phyloP scores from a whole-genome alignment of 164 flowering plant genomes.

The Chimonanthus salicifolius region DNA sequence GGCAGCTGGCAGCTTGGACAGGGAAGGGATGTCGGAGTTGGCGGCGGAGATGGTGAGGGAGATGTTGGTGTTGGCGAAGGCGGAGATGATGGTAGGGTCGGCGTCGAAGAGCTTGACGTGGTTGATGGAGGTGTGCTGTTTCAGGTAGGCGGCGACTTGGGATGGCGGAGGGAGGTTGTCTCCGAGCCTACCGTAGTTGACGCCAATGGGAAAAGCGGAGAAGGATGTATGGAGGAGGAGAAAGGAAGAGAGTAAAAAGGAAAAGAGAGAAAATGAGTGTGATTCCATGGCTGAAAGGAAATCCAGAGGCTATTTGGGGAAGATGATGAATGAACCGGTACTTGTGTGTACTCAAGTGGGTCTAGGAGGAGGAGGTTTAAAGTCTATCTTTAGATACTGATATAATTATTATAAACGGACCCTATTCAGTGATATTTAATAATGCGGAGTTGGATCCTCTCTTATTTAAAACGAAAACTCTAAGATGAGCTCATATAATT shows the following conservation, averaged over 20 bases:
- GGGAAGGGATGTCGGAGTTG: slow-evolving; percentile 62
- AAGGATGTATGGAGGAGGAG: slow-evolving; percentile 20
- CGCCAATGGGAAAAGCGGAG: slow-evolving; percentile 51
- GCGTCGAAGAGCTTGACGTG: slow-evolving; percentile 68
- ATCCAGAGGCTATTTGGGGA: neutral
- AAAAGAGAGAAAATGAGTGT: neutral
- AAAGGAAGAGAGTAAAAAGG: neutral
- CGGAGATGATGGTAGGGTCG: slow-evolving; percentile 64
- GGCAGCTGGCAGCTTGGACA: slow-evolving; percentile 36
- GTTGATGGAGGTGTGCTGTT: slow-evolving; percentile 52
- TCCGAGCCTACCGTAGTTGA: slow-evolving; percentile 83
- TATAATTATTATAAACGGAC: too few relatives aligned
- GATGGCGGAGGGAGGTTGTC: slow-evolving; percentile 83
- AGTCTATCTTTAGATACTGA: too few relatives aligned
- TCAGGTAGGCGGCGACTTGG: slow-evolving; percentile 69
- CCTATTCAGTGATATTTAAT: too few relatives aligned
- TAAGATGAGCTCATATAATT: too few relatives aligned
- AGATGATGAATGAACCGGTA: neutral
- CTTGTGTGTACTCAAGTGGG: too few relatives aligned
- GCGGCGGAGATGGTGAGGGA: slow-evolving; percentile 50
- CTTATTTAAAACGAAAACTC: too few relatives aligned
- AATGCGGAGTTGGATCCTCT: too few relatives aligned
- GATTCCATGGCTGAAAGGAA: neutral
- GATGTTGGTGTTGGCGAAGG: slow-evolving; percentile 68
- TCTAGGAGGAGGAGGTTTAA: too few relatives aligned